A percentile compares a stretch with the other conserved stretches of the same genome.
These are phyloP conservation scores for Phaeosphaeria sp. DNA, from an alignment of 2,329 filamentous ascomycete genomes.

Conservation along the genomic window DNA sequence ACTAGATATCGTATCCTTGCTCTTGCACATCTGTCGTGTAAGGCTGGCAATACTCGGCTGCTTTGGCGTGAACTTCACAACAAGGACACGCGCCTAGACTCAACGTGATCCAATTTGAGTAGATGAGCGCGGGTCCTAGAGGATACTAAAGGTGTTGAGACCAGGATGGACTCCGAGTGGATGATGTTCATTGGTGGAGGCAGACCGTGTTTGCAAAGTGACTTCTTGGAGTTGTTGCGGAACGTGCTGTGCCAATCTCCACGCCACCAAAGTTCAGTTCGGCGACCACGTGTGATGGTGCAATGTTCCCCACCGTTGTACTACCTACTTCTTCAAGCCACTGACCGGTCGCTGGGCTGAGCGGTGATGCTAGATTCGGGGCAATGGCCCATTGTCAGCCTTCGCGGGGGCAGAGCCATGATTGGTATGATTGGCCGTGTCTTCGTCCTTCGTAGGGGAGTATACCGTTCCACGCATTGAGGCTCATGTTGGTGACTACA, in stretches of 20 bases:
- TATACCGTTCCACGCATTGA: not conserved
- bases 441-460: not conserved
- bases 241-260: conserved; percentile 8
- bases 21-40: not conserved
- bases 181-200: not conserved
- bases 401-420: no score
- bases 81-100: not conserved
- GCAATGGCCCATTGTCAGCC: not conserved
- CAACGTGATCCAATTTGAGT: not conserved
- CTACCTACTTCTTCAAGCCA: not conserved
- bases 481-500: not conserved
- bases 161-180: not conserved
- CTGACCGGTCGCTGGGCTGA: not conserved
- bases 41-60: not conserved
- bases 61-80: not conserved
- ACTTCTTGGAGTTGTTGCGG: conserved; percentile 6
- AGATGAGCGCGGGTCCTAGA: not conserved
- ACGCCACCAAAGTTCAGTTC: conserved; percentile 1
- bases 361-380: not conserved
- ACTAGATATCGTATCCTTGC: not conserved
- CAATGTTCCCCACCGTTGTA: not conserved
- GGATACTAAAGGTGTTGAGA: not conserved
- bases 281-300: not conserved
- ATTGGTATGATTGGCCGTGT: not conserved
- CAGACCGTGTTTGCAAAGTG: not conserved